These are phyloP conservation scores for Citrus glauca DNA, from an alignment of 345 rosid species.

Conservation along the genomic window DNA sequence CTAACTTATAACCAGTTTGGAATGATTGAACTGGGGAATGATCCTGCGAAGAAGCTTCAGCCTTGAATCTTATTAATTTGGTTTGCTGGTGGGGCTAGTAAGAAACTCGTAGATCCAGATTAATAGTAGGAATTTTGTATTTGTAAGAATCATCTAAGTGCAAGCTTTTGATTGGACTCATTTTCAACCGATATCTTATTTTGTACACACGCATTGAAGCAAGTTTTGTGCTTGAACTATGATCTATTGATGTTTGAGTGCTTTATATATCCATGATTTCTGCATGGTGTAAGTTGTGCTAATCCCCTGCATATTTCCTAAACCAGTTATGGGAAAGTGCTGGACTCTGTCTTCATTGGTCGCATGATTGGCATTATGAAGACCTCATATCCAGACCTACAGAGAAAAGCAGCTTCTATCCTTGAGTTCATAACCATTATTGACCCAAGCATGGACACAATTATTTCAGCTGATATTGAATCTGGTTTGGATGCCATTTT, in stretches of 20 bases:
- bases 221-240: not conserved
- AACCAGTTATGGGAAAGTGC: conserved; percentile 35
- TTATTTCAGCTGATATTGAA: conserved; percentile 45
- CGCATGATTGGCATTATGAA: conserved; percentile 58
- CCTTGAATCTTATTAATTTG: not conserved
- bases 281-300: conserved; percentile 6
- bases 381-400: conserved; percentile 48
- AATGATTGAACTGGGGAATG: not conserved
- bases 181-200: not conserved
- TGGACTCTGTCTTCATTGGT: conserved; percentile 50
- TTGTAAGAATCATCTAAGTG: not conserved
- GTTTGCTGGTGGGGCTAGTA: not conserved
- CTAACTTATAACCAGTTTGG: not conserved
- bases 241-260: not conserved
- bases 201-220: not conserved
- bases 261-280: not conserved
- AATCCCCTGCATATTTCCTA: conserved; percentile 14
- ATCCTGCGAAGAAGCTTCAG: not conserved
- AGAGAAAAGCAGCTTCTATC: conserved; percentile 66
- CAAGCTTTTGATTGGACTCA: not conserved
- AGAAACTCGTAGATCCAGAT: not conserved
- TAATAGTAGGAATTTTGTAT: not conserved
- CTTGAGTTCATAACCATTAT: conserved; percentile 52
- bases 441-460: conserved; percentile 40
- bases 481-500: conserved; percentile 58